Conservation (phyloP, 441 rosid genomes). For the Pelargonium australe region DNA sequence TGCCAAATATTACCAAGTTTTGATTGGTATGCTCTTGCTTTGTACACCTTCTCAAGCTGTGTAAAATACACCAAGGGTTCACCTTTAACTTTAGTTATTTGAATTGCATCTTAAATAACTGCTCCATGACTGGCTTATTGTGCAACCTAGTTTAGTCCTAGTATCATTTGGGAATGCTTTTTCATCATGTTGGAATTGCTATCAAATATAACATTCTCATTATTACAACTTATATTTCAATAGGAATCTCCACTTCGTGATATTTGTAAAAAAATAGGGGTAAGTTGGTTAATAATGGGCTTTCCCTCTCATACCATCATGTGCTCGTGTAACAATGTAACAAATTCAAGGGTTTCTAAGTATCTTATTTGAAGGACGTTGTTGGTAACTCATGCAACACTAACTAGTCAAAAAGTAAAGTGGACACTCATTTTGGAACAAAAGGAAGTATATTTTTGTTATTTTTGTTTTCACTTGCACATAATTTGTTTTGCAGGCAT, state of each 20-base stretch:
- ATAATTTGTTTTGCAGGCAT: slow-evolving; percentile 22
- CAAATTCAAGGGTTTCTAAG: too few relatives aligned
- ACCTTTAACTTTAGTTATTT: neutral
- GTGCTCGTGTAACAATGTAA: too few relatives aligned
- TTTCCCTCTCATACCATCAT: too few relatives aligned
- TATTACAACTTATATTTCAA: neutral
- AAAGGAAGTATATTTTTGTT: neutral
- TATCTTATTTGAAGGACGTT: too few relatives aligned
- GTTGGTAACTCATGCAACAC: neutral
- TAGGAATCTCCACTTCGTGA: too few relatives aligned
- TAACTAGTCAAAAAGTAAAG: neutral
- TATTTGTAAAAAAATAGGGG: too few relatives aligned
- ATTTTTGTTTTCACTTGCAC: slow-evolving; percentile 11
- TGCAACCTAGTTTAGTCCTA: neutral
- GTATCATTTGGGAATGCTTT: neutral
- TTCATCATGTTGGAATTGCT: neutral
- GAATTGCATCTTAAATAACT: neutral
- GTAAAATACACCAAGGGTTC: neutral
- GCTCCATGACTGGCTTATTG: neutral
- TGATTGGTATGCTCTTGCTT: neutral
- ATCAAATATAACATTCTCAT: neutral
- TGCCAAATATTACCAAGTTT: neutral
- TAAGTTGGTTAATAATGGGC: too few relatives aligned
- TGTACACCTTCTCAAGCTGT: neutral
- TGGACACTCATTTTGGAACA: too few relatives aligned